Conservation (phyloP, 78 protist genomes). For the Dictyostelium capitatum region DNA sequence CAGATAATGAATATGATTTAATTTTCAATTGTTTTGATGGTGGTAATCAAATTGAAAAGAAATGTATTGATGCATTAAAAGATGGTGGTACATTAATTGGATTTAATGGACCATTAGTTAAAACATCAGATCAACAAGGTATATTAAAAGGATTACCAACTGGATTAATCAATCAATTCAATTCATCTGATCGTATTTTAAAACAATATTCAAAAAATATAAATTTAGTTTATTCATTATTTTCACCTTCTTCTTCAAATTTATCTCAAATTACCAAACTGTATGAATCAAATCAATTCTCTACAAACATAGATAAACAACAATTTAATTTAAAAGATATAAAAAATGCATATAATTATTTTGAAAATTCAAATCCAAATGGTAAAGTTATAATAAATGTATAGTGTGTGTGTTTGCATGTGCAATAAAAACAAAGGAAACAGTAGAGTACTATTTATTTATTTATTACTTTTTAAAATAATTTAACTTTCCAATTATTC, state of each 20-base stretch:
- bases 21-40: conserved; percentile 57
- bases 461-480: too few species aligned
- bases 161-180: conserved; percentile 22
- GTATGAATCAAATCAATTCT: background rate
- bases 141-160: conserved; percentile 24
- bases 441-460: too few species aligned
- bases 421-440: too few species aligned
- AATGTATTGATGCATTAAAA: conserved; percentile 40
- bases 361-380: conserved; percentile 42
- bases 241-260: conserved; percentile 47
- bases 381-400: conserved; percentile 48
- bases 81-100: conserved; percentile 29
- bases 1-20: background rate
- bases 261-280: background rate
- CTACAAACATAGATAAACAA: conserved; percentile 15
- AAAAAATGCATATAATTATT: conserved; percentile 37
- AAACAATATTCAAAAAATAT: background rate
- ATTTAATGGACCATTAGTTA: conserved; percentile 37
- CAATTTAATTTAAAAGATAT: conserved; percentile 15
- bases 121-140: conserved; percentile 19
- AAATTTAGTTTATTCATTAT: background rate
- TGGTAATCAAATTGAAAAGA: conserved; percentile 25
- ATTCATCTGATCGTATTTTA: background rate
- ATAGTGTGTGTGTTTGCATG: too few species aligned
- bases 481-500: conserved; percentile 21